phyloP scores from a whole-genome alignment of 352 stramenopile species.

The Phytophthora cryptogea region DNA sequence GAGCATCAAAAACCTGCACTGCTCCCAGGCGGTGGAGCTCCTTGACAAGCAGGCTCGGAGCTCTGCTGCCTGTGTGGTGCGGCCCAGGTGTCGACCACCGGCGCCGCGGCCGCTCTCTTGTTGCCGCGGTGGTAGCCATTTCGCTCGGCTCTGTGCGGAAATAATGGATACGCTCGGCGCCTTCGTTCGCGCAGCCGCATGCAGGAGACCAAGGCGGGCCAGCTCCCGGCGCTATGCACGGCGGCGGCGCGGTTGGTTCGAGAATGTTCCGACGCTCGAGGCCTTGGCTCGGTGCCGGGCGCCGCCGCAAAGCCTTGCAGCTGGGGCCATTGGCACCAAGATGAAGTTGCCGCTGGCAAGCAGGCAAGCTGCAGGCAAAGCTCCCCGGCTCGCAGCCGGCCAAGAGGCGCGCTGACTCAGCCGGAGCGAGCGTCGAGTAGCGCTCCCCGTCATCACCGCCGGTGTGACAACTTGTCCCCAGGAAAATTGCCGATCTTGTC shows the following conservation, averaged over 20 bases:
- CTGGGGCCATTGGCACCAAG: slow-evolving; percentile 10
- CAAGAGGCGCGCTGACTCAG: slow-evolving; percentile 25
- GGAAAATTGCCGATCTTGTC: slow-evolving; percentile 15
- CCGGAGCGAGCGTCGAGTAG: neutral
- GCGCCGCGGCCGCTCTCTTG: slow-evolving; percentile 15
- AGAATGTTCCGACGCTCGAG: slow-evolving; percentile 37
- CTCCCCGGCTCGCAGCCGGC: neutral
- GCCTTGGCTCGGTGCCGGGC: slow-evolving; percentile 1
- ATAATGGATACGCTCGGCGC: slow-evolving; percentile 30
- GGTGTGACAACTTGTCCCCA: slow-evolving; percentile 22
- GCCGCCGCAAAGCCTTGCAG: slow-evolving; percentile 30
- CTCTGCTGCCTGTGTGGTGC: neutral
- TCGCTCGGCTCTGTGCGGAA: slow-evolving; percentile 25
- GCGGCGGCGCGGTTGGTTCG: slow-evolving; percentile 20
- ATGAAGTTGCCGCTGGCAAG: neutral
- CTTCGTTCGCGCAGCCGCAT: slow-evolving; percentile 33
- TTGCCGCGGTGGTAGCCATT: slow-evolving; percentile 16
- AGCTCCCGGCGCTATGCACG: slow-evolving; percentile 16
- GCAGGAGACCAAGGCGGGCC: slow-evolving; percentile 9
- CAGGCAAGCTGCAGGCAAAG: neutral
- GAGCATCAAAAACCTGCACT: neutral
- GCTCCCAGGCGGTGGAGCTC: neutral
- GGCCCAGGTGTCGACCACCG: slow-evolving; percentile 17
- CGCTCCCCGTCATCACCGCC: slow-evolving; percentile 4
- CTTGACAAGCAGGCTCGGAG: neutral